Conservation (phyloP, 345 rosid genomes). For the Sonneratia caseolaris region DNA sequence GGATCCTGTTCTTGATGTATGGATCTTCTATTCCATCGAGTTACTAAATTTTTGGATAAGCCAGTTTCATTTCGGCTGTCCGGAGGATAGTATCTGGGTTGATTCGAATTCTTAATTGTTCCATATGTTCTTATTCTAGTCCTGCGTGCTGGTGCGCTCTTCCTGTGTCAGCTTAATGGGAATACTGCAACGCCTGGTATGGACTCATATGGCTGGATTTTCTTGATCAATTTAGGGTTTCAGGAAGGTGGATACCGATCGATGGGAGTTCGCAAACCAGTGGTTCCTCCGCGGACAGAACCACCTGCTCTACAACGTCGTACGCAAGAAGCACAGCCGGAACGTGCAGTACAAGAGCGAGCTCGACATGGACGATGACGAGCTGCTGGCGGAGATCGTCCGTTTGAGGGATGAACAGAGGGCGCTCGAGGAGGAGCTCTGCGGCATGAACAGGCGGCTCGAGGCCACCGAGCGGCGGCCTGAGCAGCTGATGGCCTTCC, state of each 20-base stretch:
- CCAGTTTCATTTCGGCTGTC: background rate
- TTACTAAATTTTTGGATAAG: background rate
- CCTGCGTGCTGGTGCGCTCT: background rate
- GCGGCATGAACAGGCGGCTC: slow-evolving; percentile 56
- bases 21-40: background rate
- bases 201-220: background rate
- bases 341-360: slow-evolving; percentile 14
- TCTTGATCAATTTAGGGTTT: slow-evolving; percentile 48
- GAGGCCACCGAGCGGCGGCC: slow-evolving; percentile 85
- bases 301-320: slow-evolving; percentile 65
- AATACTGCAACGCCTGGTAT: too few relatives aligned
- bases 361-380: slow-evolving; percentile 45
- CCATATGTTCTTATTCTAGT: too few relatives aligned
- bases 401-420: slow-evolving; percentile 72
- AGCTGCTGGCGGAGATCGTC: slow-evolving; percentile 52
- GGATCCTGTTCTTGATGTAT: too few relatives aligned
- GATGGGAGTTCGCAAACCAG: slow-evolving; percentile 93
- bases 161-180: background rate
- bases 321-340: slow-evolving; percentile 60
- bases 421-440: slow-evolving; percentile 44
- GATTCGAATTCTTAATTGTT: too few relatives aligned
- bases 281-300: slow-evolving; percentile 76
- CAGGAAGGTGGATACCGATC: slow-evolving; percentile 82
- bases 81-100: too few relatives aligned
- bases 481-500: slow-evolving; percentile 86